These are phyloP conservation scores for Ophiosphaerella herpotricha DNA, from an alignment of 2,329 filamentous ascomycete species.

Conservation along the genomic window DNA sequence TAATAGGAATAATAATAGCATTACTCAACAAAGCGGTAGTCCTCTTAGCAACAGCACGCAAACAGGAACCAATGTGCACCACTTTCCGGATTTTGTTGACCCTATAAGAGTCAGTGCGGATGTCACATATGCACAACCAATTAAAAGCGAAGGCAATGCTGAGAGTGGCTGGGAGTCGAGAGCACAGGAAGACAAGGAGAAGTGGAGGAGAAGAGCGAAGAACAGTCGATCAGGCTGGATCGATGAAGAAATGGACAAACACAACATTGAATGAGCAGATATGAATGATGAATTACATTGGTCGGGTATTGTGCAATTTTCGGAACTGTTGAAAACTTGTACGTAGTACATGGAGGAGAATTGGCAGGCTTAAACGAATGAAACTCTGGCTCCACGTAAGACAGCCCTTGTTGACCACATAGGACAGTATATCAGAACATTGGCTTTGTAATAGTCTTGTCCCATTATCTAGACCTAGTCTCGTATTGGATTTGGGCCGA, in stretches of 20 bases:
- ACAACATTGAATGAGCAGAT: conserved; percentile 29
- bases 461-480: too few relatives aligned
- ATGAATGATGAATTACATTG: background rate
- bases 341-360: too few relatives aligned
- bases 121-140: conserved; percentile 27
- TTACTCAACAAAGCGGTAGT: background rate
- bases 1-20: background rate
- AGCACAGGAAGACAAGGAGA: conserved; percentile 21
- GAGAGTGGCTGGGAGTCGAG: conserved; percentile 17
- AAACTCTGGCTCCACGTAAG: too few relatives aligned
- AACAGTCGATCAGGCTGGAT: conserved; percentile 33
- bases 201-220: conserved; percentile 24
- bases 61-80: background rate
- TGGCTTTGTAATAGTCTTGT: too few relatives aligned
- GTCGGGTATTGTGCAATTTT: too few relatives aligned
- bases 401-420: too few relatives aligned
- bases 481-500: too few relatives aligned
- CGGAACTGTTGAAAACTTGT: too few relatives aligned
- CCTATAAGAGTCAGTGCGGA: conserved; percentile 22
- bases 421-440: too few relatives aligned
- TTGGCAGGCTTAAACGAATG: too few relatives aligned
- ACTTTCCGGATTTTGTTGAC: conserved; percentile 39
- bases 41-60: conserved; percentile 10
- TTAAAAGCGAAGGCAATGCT: background rate
- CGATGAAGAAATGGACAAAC: conserved; percentile 42